Percentiles rank a stretch among this genome's conserved stretches.
These are phyloP conservation scores for Trichoderma cornu-damae DNA, from an alignment of 2,329 filamentous ascomycete genomes.

Conservation along the genomic window DNA sequence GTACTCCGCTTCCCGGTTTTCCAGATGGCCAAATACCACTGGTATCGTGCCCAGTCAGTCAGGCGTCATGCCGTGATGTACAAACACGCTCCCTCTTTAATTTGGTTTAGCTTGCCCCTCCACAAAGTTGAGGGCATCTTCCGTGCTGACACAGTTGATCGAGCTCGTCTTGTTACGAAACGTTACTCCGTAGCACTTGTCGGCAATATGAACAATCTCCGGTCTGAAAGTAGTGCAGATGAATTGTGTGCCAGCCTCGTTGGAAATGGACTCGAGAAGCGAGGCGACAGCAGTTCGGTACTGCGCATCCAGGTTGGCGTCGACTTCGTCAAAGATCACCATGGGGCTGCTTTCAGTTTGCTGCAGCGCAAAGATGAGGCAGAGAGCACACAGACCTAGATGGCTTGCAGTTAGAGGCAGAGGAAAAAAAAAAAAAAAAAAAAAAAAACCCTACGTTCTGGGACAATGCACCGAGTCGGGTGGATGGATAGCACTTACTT, in stretches of 20 bases:
- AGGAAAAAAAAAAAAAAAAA: not conserved
- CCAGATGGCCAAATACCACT: slow-evolving; percentile 1
- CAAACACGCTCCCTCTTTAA: slow-evolving; percentile 16
- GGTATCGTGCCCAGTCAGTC: slow-evolving; percentile 1
- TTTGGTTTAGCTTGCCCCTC: slow-evolving; percentile 63
- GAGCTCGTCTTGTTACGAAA: slow-evolving; percentile 91
- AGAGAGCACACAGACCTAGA: slow-evolving; percentile 85
- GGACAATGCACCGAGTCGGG: not conserved
- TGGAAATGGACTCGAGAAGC: slow-evolving; percentile 74
- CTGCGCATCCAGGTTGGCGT: slow-evolving; percentile 95
- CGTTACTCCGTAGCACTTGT: slow-evolving; percentile 96
- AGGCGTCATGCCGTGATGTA: not conserved
- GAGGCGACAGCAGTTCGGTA: slow-evolving; percentile 93
- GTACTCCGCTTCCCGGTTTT: slow-evolving; percentile 17
- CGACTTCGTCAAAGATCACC: slow-evolving; percentile 98
- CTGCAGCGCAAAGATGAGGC: slow-evolving; percentile 97
- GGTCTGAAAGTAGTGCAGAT: slow-evolving; percentile 99
- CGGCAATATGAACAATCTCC: slow-evolving; percentile 90
- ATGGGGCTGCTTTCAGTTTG: slow-evolving; percentile 95
- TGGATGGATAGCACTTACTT: slow-evolving; percentile 53
- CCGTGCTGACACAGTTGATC: slow-evolving; percentile 81
- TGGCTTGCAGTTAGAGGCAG: slow-evolving; percentile 22
- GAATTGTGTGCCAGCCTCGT: slow-evolving; percentile 68
- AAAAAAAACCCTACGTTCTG: too few relatives aligned
- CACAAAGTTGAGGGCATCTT: slow-evolving; percentile 89